phyloP scores from a whole-genome alignment of 1,284 basidiomycete genomes.

The Serendipita sp. region DNA sequence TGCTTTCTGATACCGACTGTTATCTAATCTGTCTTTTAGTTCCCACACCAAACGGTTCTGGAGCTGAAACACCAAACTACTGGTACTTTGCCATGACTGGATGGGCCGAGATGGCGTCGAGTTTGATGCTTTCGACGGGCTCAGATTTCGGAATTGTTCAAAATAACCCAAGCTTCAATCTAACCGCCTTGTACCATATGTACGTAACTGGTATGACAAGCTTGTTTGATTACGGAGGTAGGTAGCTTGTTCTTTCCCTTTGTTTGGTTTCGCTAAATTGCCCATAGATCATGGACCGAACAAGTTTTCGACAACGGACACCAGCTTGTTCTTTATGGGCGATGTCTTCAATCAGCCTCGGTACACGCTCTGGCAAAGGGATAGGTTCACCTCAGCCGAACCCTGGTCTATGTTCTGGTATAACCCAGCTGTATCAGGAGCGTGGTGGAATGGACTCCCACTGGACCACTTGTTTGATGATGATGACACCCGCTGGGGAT shows the following conservation, averaged over 20 bases:
- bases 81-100: constrained; percentile 36
- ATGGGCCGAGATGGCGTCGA: constrained; percentile 34
- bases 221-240: constrained; percentile 68
- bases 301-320: constrained; percentile 80
- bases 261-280: not conserved
- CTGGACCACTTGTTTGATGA: constrained; percentile 76
- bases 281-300: constrained; percentile 75
- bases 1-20: constrained; percentile 24
- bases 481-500: constrained; percentile 64
- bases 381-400: constrained; percentile 75
- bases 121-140: constrained; percentile 33
- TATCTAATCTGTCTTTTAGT: constrained; percentile 13
- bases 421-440: constrained; percentile 65
- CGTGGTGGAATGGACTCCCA: constrained; percentile 78
- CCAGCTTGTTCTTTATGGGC: constrained; percentile 60
- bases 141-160: constrained; percentile 30
- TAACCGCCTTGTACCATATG: constrained; percentile 42
- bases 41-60: not conserved
- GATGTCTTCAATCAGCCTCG: constrained; percentile 50
- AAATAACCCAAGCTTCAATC: constrained; percentile 29
- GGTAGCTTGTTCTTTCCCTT: not conserved
- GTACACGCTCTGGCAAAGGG: constrained; percentile 84
- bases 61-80: constrained; percentile 37
- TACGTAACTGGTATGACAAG: constrained; percentile 73
- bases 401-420: constrained; percentile 99